Base-by-base conservation (phyloP, 257 asterid genomes). In the Penstemon davidsonii region DNA sequence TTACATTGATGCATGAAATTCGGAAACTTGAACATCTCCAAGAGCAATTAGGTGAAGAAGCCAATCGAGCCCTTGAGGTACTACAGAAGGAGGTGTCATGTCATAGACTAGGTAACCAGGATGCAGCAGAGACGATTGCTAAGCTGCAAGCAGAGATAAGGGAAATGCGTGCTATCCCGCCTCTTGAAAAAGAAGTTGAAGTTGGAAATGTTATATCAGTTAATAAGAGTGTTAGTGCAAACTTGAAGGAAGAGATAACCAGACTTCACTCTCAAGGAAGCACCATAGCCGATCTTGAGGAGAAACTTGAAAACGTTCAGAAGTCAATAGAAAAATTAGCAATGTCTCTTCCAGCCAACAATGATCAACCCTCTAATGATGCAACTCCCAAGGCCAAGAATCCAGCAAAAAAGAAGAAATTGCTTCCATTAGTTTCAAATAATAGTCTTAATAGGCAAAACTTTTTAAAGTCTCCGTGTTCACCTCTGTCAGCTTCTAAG, bases 241-340 rank as follows among this genome's bases (percentile, higher is more conserved):
- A 92, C 75, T 83, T 92, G 69, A 92, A 92, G 84, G 98, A 92
- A 4, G 96, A 92, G 80, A 92, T 92, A 62, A 90, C 96, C 55
- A 82, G 95, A 72, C 96, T 92, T 71, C 98, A 92, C 74, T 89
- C 96, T 3, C 96, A 92, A 69, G 98, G 98, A 74, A 89, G 96
- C 84, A 86, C 84, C 65, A 87, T 90, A 62, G 96, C 97, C 6
- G 80, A 89, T 76, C 94, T 92, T 40, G 99, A 93, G 79, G 96
- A 90, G 83, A 88, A 90, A 62, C 88, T 93, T 7, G 96, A 93
- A 84, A 87, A 83, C 46, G 99, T 93, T 60, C 97, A 93, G 86
- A 90, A 78, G 86, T 88, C 99, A 3, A 87, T 93, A 67, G 99
- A 93, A 74, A 91, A 89, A 67, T 67, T 91, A 75, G 95, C 83